Evolutionary conservation across 1,284 basidiomycete species (phyloP).

Genomic region (Sphagnurus paluster): DNA sequence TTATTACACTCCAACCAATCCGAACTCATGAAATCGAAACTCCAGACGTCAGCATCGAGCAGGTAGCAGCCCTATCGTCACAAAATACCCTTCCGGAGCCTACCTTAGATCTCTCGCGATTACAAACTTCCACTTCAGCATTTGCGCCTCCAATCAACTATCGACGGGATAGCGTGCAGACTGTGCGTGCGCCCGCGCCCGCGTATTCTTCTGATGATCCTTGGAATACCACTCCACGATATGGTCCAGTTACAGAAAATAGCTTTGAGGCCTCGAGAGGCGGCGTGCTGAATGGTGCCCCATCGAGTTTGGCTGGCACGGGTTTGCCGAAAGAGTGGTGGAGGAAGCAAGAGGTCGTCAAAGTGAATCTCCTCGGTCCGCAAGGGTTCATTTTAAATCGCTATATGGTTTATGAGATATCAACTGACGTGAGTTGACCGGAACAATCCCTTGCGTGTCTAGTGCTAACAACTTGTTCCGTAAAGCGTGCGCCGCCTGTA

Average conservation of each 20-base stretch:
- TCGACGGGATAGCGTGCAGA: slow-evolving; percentile 38
- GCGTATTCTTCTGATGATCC: slow-evolving; percentile 69
- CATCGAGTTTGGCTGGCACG: slow-evolving; percentile 64
- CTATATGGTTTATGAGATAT: slow-evolving; percentile 78
- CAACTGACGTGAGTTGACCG: slow-evolving; percentile 67
- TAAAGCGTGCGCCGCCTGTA: slow-evolving; percentile 63
- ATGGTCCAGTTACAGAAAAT: slow-evolving; percentile 24
- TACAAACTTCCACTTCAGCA: slow-evolving; percentile 53
- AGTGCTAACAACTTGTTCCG: slow-evolving; percentile 15
- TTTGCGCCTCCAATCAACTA: slow-evolving; percentile 41
- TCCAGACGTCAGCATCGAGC: slow-evolving; percentile 77
- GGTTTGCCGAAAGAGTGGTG: slow-evolving; percentile 82
- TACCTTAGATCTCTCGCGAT: slow-evolving; percentile 59
- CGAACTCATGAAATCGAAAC: slow-evolving; percentile 8
- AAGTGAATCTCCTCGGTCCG: slow-evolving; percentile 74
- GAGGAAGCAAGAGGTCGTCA: slow-evolving; percentile 74
- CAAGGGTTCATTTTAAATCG: slow-evolving; percentile 88
- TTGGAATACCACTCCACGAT: slow-evolving; percentile 54
- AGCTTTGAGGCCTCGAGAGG: slow-evolving; percentile 29
- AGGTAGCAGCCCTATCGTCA: slow-evolving; percentile 70
- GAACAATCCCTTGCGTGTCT: slow-evolving; percentile 2
- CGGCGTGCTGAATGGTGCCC: slow-evolving; percentile 44
- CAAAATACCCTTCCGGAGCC: slow-evolving; percentile 73
- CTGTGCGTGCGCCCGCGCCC: slow-evolving; percentile 42
- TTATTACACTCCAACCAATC: slow-evolving; percentile 12